These are phyloP conservation scores for Scortechinia acanthostroma DNA, from an alignment of 2,329 filamentous ascomycete species.

Conservation along the genomic window DNA sequence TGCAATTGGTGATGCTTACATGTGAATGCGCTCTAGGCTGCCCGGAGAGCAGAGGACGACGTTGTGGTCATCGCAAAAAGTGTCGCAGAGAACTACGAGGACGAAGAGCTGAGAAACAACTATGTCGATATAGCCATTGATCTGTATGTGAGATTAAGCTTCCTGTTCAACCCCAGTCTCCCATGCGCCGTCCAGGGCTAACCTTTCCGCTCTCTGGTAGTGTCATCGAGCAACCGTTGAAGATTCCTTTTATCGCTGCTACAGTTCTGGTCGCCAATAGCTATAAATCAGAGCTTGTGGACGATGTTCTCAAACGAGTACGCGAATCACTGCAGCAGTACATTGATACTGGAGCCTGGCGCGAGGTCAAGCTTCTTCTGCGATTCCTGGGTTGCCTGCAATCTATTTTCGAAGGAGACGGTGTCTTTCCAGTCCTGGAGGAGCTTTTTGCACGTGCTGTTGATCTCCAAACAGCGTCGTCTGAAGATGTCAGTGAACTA, in stretches of 20 bases:
- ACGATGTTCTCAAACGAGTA: conserved; percentile 44
- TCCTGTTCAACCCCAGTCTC: background rate
- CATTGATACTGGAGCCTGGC: conserved; percentile 55
- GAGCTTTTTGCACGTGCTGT: conserved; percentile 64
- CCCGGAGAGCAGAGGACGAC: conserved; percentile 51
- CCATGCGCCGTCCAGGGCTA: background rate
- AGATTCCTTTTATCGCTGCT: conserved; percentile 66
- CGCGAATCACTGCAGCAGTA: conserved; percentile 41
- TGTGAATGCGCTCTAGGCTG: conserved; percentile 18
- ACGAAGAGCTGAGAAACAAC: conserved; percentile 50
- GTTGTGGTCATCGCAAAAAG: conserved; percentile 47
- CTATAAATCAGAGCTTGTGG: conserved; percentile 50
- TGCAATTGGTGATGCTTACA: background rate
- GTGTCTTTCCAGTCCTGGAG: conserved; percentile 57
- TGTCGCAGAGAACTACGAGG: conserved; percentile 61
- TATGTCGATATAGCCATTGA: conserved; percentile 53
- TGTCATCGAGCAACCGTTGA: conserved; percentile 65
- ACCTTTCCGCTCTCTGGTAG: background rate
- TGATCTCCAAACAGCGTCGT: conserved; percentile 63
- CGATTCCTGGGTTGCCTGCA: conserved; percentile 63
- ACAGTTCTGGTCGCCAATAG: conserved; percentile 56
- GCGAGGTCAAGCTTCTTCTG: conserved; percentile 62
- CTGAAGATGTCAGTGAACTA: conserved; percentile 50
- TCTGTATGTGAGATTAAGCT: conserved; percentile 27
- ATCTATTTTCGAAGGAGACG: conserved; percentile 56